Conservation (phyloP, 129 eudicot species). For the Erigeron canadensis region DNA sequence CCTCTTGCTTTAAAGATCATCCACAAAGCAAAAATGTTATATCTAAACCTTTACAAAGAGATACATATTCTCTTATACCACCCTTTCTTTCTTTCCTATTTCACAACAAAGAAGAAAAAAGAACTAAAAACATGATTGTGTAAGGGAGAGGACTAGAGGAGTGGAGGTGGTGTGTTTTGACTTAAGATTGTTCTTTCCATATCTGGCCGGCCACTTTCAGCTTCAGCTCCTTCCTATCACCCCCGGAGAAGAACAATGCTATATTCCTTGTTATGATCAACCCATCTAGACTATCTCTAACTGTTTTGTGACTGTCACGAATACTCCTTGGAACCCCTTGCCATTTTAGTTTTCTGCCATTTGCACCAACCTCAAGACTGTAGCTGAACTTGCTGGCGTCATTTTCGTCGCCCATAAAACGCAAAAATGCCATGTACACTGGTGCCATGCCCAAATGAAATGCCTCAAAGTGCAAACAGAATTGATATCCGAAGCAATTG, state of each 20-base stretch:
- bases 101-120: slow-evolving; percentile 15
- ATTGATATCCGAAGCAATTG: slow-evolving; percentile 64
- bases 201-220: slow-evolving; percentile 69
- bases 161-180: background rate
- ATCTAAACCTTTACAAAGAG: slow-evolving; percentile 36
- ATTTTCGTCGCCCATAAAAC: slow-evolving; percentile 68
- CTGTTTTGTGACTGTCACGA: slow-evolving; percentile 59
- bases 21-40: slow-evolving; percentile 30
- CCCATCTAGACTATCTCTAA: slow-evolving; percentile 62
- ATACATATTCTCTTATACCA: slow-evolving; percentile 18
- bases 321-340: slow-evolving; percentile 74
- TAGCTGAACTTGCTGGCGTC: slow-evolving; percentile 65
- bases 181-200: slow-evolving; percentile 54
- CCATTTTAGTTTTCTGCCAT: slow-evolving; percentile 58
- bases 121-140: slow-evolving; percentile 13
- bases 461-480: slow-evolving; percentile 76
- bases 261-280: slow-evolving; percentile 53
- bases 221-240: slow-evolving; percentile 64
- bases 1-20: slow-evolving; percentile 17
- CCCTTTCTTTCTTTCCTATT: slow-evolving; percentile 38
- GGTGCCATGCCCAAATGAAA: slow-evolving; percentile 62
- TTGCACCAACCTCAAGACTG: slow-evolving; percentile 57
- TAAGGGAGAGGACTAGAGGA: background rate
- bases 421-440: slow-evolving; percentile 65
- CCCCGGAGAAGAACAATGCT: slow-evolving; percentile 66